phyloP scores from a whole-genome alignment of 1,284 basidiomycete genomes.

The Heliocybe sulcata region DNA sequence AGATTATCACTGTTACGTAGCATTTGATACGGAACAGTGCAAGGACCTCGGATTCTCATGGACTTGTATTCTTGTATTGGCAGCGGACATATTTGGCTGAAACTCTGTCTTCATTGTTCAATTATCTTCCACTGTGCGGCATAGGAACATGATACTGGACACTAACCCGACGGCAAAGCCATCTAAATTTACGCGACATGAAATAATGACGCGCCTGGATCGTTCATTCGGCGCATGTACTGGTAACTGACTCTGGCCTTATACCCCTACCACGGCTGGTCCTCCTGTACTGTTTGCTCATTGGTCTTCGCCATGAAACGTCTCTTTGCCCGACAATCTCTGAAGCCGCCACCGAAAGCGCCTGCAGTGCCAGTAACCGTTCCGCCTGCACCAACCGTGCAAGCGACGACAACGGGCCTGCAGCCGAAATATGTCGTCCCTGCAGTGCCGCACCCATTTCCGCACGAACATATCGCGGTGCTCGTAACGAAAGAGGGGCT shows the following conservation, averaged over 20 bases:
- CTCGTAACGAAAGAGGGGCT: constrained; percentile 53
- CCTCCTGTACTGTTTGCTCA: background rate
- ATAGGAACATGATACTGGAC: no score
- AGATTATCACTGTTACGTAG: constrained; percentile 81
- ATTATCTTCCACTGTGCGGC: no score
- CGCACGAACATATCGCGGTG: constrained; percentile 59
- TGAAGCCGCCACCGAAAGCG: constrained; percentile 10
- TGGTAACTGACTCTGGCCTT: background rate
- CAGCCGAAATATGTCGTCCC: constrained; percentile 58
- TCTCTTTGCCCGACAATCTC: constrained; percentile 12
- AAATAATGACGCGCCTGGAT: background rate
- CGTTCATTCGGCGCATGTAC: background rate
- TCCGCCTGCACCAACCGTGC: constrained; percentile 14
- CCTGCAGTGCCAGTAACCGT: constrained; percentile 5
- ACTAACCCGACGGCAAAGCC: background rate
- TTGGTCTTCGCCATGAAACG: background rate
- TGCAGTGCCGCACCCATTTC: constrained; percentile 64
- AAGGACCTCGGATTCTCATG: background rate
- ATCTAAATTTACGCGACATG: background rate
- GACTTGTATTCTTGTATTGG: background rate
- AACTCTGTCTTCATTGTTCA: no score
- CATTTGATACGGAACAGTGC: background rate
- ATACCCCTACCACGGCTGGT: background rate
- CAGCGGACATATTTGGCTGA: no score
- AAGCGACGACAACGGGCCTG: constrained; percentile 24